These are phyloP conservation scores for Aspergillus felis DNA, from an alignment of 2,329 filamentous ascomycete genomes.

Conservation along the genomic window DNA sequence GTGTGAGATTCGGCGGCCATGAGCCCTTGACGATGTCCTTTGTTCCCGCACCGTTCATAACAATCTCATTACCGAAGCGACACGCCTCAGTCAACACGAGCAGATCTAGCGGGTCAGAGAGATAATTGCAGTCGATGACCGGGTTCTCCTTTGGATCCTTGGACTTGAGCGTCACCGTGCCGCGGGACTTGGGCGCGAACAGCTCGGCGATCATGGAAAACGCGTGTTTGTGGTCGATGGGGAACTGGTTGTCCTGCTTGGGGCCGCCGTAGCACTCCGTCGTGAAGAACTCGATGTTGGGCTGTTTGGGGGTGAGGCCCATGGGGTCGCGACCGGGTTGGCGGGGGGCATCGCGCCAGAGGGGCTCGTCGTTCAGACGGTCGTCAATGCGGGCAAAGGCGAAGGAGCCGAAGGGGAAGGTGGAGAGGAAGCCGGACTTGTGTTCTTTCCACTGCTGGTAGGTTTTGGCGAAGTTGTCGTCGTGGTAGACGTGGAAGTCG, in stretches of 20 bases:
- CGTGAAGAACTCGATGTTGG: conserved; percentile 60
- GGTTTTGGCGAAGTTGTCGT: conserved; percentile 48
- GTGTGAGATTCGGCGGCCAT: conserved; percentile 52
- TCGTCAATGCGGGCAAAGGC: conserved; percentile 60
- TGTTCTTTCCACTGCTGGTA: conserved; percentile 56
- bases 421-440: conserved; percentile 56
- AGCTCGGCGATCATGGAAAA: conserved; percentile 59
- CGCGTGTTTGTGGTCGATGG: conserved; percentile 50
- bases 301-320: conserved; percentile 54
- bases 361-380: conserved; percentile 50
- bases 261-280: conserved; percentile 61
- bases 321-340: conserved; percentile 57
- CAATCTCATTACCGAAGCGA: conserved; percentile 57
- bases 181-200: conserved; percentile 55
- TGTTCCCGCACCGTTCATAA: conserved; percentile 55
- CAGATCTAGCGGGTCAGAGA: conserved; percentile 55
- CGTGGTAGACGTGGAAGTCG: conserved; percentile 56
- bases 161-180: conserved; percentile 50
- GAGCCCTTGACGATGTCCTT: conserved; percentile 57
- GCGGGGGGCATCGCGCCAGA: conserved; percentile 53
- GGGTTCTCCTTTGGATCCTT: conserved; percentile 51
- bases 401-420: conserved; percentile 61
- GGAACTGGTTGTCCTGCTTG: conserved; percentile 54
- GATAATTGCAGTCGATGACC: conserved; percentile 56
- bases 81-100: conserved; percentile 58